Evolutionary conservation across 202 grass and related monocot genomes (phyloP).

Genomic region (Hordeum pubiflorum): DNA sequence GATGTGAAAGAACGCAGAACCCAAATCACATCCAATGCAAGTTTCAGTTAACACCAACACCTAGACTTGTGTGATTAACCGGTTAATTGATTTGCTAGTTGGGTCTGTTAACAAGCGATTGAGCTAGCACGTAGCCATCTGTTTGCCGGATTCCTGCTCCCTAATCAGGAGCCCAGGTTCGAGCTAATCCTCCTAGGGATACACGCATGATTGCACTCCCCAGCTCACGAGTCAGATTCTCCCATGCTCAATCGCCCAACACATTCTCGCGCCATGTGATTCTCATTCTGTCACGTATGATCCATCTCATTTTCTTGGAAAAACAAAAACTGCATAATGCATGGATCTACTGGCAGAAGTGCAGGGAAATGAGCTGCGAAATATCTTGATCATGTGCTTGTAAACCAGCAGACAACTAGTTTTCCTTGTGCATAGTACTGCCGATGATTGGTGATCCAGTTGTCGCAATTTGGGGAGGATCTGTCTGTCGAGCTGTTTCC

Average conservation of each 20-base stretch:
- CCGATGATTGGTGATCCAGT: neutral
- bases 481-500: neutral
- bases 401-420: neutral
- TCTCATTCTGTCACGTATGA: slow-evolving; percentile 13
- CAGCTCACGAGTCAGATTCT: slow-evolving; percentile 26
- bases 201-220: slow-evolving; percentile 2
- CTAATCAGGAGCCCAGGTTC: neutral
- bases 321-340: neutral
- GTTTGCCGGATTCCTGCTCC: slow-evolving; percentile 17
- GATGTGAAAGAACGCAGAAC: neutral
- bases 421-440: neutral
- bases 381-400: neutral
- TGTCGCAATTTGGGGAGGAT: slow-evolving; percentile 12
- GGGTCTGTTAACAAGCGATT: neutral
- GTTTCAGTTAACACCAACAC: neutral
- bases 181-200: neutral
- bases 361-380: neutral
- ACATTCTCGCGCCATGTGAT: slow-evolving; percentile 16
- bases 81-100: neutral
- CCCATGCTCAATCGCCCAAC: neutral
- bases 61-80: neutral
- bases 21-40: neutral
- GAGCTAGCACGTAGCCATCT: neutral
- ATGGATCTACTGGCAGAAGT: neutral
- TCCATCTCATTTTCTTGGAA: neutral